Evolutionary conservation across 192 early-diverging fungal species (phyloP), one percentile per base, ranked within the genome.

Genomic region (Backusella australiensis): DNA sequence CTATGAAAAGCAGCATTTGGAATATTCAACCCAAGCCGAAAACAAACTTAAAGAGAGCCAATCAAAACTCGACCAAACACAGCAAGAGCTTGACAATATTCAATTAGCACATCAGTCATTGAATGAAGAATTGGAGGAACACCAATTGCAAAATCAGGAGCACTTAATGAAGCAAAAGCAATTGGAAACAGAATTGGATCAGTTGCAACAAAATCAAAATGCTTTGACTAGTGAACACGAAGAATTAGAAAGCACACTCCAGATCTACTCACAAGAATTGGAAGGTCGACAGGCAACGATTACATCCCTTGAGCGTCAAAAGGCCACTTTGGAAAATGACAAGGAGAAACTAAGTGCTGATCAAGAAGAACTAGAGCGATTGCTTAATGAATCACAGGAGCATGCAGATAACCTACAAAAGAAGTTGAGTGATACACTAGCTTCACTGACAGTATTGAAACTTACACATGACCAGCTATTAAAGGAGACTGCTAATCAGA

Each of bases 381-480:
- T 23, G 23, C 42, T 71, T 23, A 44, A 71, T 44, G 70, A 49
- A 29, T 44, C 70, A 41, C 35, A 49, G 15, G 39, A 49, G 6
- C 26, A 71, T 17, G 15, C 44, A 32, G 39, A 26, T 5, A 11
- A 15, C 1, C 7, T 71, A 49, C 39, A 71, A 17, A 71, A 44
- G 29, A 36, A 29, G 15, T 34, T 71, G 39, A 29, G 39, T 23
- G 70, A 71, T 17, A 71, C 70, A 26, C 39, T 71, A 32, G 68
- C 68, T 21, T 38, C 68, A 41, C 23, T 69, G 11, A 71, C 70
- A 29, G 70, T 49, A 19, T 32, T 71, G 4, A 71, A 71, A 41
- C 11, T 71, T 19, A 32, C 70, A 15, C 70, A 71, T 44, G 70
- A 71, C 15, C 21, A 32, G 29, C 36, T 69, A 11, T 32, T 71